Conservation (phyloP, 192 early-diverging fungal genomes). For the Gryganskiella cystojenkinii region DNA sequence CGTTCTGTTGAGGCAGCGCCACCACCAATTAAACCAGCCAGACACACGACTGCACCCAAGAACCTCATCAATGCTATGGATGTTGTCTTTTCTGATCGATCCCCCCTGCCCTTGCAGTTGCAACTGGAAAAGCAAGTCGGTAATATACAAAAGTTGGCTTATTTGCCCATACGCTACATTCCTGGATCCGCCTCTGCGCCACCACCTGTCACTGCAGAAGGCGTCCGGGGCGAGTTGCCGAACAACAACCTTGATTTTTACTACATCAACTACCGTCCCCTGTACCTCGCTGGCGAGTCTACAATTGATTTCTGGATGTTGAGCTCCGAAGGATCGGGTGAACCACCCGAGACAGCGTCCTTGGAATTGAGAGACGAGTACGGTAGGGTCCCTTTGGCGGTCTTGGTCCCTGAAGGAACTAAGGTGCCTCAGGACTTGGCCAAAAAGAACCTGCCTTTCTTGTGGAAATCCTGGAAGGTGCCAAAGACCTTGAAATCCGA, state of each 20-base stretch:
- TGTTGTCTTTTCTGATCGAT: slow-evolving; percentile 1
- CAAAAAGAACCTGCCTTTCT: slow-evolving; percentile 14
- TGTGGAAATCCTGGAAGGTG: slow-evolving; percentile 36
- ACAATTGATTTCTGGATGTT: slow-evolving; percentile 47
- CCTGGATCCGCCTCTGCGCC: background rate
- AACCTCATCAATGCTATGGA: slow-evolving; percentile 12
- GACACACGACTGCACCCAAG: background rate
- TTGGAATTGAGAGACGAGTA: slow-evolving; percentile 41
- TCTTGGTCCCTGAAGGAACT: slow-evolving; percentile 26
- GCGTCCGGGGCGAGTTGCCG: background rate
- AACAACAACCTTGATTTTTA: slow-evolving; percentile 30
- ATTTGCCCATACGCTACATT: slow-evolving; percentile 17
- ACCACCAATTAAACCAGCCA: background rate
- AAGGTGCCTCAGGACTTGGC: slow-evolving; percentile 3
- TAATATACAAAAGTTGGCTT: slow-evolving; percentile 21
- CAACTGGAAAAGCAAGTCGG: slow-evolving; percentile 30
- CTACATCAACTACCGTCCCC: slow-evolving; percentile 39
- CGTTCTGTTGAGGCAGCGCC: slow-evolving; percentile 6
- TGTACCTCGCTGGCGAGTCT: slow-evolving; percentile 20
- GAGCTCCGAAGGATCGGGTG: slow-evolving; percentile 12
- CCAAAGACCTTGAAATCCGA: slow-evolving; percentile 14
- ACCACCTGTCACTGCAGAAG: background rate
- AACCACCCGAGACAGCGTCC: slow-evolving; percentile 14
- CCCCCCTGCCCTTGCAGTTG: slow-evolving; percentile 24
- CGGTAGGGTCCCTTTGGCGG: slow-evolving; percentile 22